Evolutionary conservation across 2,329 filamentous ascomycete species (phyloP), one percentile per base, ranked within the genome.

Genomic region (Fusarium sp.): DNA sequence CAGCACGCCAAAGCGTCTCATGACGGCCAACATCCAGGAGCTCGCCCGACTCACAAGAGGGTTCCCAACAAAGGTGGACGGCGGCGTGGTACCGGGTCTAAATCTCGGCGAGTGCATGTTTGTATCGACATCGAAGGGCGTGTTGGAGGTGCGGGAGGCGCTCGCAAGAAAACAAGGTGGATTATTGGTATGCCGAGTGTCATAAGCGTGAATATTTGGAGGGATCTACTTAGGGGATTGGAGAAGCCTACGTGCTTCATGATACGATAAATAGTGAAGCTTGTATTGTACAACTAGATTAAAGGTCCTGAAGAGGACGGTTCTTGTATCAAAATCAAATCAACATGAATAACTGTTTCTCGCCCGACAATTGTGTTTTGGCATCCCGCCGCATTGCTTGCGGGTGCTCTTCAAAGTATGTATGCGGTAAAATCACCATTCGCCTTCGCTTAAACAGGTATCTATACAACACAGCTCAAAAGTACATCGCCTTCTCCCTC

Each of bases 31-130:
- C 50, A 83, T 90, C 24, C 66, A 81, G 17, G 86, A 89, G 46
- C 79, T 97, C 63, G 84, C 86, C 43, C 80, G 83, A 59, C 83
- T 97, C 30, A 86, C 90, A 9, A 84, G 91, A 66, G 94, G 94
- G 5, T 85, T 90, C 66, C 84, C 87, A 54, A 84, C 86, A 6
- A 79, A 77, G 63, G 60, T 80, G 30, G 84, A 85, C 15, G 87
- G 88, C 64, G 89, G 94, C 13, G 89, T 89, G 65, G 85, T 96
- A 28, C 87, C 89, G 75, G 93, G 93, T 0, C 76, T 97, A 71
- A 90, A 87, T 65, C 82, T 96, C 15, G 94, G 94, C 57, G 94
- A 97, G 84, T 91, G 89, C 76, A 81, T 97, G 76, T 95, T 94
- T 75, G 75, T 97, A 49, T 88, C 85, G 15, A 97, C 94, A 19